Evolutionary conservation across 139 green algal species (phyloP).

Genomic region (Dunaliella sp.): DNA sequence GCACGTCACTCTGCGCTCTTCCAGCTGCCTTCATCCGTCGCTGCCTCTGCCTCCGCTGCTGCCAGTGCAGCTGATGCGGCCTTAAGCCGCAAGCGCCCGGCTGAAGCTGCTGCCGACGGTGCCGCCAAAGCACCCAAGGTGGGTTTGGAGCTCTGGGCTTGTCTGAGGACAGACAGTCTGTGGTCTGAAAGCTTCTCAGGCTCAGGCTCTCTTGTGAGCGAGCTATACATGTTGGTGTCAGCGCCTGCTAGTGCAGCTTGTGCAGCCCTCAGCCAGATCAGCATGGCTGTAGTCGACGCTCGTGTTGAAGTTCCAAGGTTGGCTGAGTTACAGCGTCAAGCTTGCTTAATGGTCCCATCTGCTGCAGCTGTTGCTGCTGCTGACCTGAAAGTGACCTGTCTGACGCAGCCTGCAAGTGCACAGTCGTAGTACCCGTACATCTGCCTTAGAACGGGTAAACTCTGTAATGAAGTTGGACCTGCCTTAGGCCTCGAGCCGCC

Average conservation of each 20-base stretch:
- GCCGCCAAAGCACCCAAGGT: neutral
- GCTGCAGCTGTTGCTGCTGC: too few species aligned
- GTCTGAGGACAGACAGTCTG: neutral
- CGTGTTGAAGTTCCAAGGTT: neutral
- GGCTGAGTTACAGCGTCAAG: too few species aligned
- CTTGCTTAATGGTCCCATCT: too few species aligned
- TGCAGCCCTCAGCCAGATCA: neutral
- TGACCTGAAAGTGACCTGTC: too few species aligned
- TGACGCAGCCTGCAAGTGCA: too few species aligned
- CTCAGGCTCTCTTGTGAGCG: neutral
- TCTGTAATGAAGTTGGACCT: too few species aligned
- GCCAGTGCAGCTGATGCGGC: constrained; percentile 12
- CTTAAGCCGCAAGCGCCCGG: neutral
- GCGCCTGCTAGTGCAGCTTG: neutral
- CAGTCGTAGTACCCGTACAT: too few species aligned
- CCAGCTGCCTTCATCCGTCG: constrained; percentile 36
- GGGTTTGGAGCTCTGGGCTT: neutral
- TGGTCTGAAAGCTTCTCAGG: neutral
- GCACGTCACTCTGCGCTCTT: constrained; percentile 51
- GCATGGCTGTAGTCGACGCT: neutral
- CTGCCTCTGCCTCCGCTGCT: constrained; percentile 9
- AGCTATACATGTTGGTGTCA: neutral
- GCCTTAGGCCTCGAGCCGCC: too few species aligned
- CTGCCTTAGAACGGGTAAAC: too few species aligned
- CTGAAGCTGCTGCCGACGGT: neutral